A percentile compares a stretch with the other conserved stretches of the same genome.
These are phyloP conservation scores for Basidiobolus meristosporus DNA, from an alignment of 371 early-diverging fungal genomes.

Conservation along the genomic window DNA sequence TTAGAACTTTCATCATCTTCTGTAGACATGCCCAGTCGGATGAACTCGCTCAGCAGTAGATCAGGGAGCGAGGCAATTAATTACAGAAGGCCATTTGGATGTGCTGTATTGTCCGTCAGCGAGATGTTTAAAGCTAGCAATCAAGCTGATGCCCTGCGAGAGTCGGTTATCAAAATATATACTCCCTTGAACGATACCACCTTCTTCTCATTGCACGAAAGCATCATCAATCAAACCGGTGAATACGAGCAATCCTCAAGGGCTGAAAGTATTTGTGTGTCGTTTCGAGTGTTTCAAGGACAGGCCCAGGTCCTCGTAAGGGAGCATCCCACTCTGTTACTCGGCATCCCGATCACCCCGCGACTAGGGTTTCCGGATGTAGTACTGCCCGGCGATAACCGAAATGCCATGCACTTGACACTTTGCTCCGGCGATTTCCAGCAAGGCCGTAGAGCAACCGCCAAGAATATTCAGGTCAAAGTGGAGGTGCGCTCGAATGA, in stretches of 20 bases:
- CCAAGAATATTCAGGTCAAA: slow-evolving; percentile 35
- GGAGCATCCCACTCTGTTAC: slow-evolving; percentile 20
- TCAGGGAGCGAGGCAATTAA: slow-evolving; percentile 2
- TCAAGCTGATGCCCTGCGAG: slow-evolving; percentile 7
- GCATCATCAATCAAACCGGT: slow-evolving; percentile 22
- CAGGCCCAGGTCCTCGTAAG: slow-evolving; percentile 19
- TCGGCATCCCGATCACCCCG: slow-evolving; percentile 20
- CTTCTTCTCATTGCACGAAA: slow-evolving; percentile 29
- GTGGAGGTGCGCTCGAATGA: slow-evolving; percentile 30
- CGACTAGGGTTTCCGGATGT: slow-evolving; percentile 46
- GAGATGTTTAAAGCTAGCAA: slow-evolving; percentile 11
- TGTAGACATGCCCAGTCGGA: slow-evolving; percentile 1
- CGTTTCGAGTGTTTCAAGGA: slow-evolving; percentile 24
- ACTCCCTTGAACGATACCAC: slow-evolving; percentile 24
- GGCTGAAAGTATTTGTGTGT: slow-evolving; percentile 29
- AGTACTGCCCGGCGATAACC: slow-evolving; percentile 29
- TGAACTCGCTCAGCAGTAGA: background rate
- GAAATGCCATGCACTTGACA: slow-evolving; percentile 44
- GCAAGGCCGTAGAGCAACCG: slow-evolving; percentile 15
- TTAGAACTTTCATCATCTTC: slow-evolving; percentile 4
- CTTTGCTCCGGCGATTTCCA: slow-evolving; percentile 37
- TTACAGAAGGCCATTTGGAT: slow-evolving; percentile 39
- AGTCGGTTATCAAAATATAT: slow-evolving; percentile 33
- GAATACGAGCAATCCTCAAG: slow-evolving; percentile 22
- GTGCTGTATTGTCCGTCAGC: slow-evolving; percentile 31